Evolutionary conservation across 805 yeast genomes (phyloP), one percentile per base, ranked within the genome.

Genomic region (Yamadazyma kitorensis): DNA sequence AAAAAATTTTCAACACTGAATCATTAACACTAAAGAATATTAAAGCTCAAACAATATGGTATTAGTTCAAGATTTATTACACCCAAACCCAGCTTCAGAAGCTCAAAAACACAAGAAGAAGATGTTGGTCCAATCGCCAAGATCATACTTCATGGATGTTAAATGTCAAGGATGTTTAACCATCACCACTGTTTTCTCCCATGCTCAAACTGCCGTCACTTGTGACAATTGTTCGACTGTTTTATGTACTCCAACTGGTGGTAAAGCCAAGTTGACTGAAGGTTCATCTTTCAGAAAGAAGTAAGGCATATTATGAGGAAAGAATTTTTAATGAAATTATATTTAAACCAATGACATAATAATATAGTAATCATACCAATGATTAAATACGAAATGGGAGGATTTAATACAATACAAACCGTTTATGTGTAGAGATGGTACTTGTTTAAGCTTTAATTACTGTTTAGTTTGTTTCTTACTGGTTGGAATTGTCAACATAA

Each of bases 201-300:
- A 91, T 74, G 98, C 98, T 54, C 98, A 93, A 80, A 93, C 98
- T 61, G 98, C 96, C 59, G 98, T 91, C 63, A 85, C 96, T 64
- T 91, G 98, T 80, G 97, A 94, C 64, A 82, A 95, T 38, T 91
- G 98, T 77, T 82, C 97, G 55, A 87, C 96, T 52, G 96, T 93
- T 50, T 84, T 91, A 66, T 89, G 98, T 76, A 83, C 93, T 63
- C 98, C 98, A 69, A 84, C 97, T 55, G 98, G 98, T 80, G 98
- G 98, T 79, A 93, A 93, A 82, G 97, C 98, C 66, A 88, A 84
- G 75, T 82, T 91, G 70, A 88, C 98, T 56, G 98, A 93, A 78
- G 98, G 98, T 72, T 85, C 94, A 67, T 93, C 98, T 61, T 93
- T 87, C 95, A 87, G 98, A 84, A 86, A 86, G 77, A 93, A 91